Evolutionary conservation across 768 basidiomycete genomes (phyloP).

Genomic region (Naganishia vishniacii): DNA sequence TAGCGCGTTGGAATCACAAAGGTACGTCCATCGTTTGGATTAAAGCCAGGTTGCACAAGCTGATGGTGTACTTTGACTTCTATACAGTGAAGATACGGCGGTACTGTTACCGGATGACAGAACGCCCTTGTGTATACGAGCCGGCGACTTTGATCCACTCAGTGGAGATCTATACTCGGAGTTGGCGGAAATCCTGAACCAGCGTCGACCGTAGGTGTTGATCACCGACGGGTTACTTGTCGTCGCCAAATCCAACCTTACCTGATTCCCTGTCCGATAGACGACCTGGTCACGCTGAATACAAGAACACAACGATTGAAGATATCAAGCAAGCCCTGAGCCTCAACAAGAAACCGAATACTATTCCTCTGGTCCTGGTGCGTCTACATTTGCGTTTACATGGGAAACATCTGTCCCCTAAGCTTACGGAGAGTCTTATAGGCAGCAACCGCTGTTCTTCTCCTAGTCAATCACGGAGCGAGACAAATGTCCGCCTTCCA

Average conservation of each 20-base stretch:
- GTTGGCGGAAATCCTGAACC: background rate
- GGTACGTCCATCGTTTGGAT: background rate
- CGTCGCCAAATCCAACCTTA: too few species aligned
- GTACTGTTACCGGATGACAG: conserved; percentile 5
- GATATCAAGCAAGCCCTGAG: conserved; percentile 6
- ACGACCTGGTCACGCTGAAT: background rate
- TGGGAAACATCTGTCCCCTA: too few species aligned
- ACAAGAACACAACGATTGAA: conserved; percentile 3
- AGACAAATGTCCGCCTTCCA: conserved; percentile 5
- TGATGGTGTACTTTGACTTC: background rate
- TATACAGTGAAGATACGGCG: background rate
- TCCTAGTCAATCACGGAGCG: background rate
- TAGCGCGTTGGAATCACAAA: background rate
- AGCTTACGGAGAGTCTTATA: too few species aligned
- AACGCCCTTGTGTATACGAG: conserved; percentile 1
- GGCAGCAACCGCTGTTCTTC: background rate
- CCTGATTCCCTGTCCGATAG: background rate
- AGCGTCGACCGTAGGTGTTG: conserved; percentile 4
- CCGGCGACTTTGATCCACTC: conserved; percentile 9
- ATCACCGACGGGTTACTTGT: too few species aligned
- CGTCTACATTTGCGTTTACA: background rate
- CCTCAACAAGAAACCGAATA: conserved; percentile 4
- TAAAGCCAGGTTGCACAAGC: background rate
- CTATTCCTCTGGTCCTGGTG: background rate
- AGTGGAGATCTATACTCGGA: background rate